Base-by-base conservation (phyloP, 192 early-diverging fungal genomes). In the Phlyctochytrium bullatum region DNA sequence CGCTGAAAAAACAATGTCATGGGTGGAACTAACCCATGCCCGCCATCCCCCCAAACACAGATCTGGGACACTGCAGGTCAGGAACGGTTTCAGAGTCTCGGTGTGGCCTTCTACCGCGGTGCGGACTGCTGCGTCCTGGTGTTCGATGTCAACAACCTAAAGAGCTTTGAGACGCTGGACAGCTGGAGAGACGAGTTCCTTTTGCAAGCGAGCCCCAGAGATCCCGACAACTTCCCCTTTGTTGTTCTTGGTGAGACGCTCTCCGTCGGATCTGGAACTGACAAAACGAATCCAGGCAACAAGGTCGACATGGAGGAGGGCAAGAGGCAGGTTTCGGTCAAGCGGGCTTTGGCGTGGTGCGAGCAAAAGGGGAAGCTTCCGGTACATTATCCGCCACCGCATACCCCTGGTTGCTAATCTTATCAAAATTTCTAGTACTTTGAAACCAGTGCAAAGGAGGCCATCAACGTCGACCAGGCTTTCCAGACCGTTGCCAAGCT, bases 51-150 rank as follows among this genome's bases (percentile, higher is more conserved):
- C 32, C 54, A 58, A 32, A 17, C n/a, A 62, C 70, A 95, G 90
- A 95, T 95, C 74, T 96, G 95, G 97, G 95, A 98, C 73, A 96
- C 95, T 20, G 97, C 97, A 23, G 97, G 97, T 50, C 97, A 99
- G 79, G 97, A 99, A 81, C 88, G 95, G 61, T 99, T 99, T 82
- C 97, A 99, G 78, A 89, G 86, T 36, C 85, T 99, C 29, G 97
- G 97, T 27, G 97, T 99, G 54, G 97, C 97, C 3, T 99, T 99
- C 68, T 99, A 99, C 72, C 89, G 96, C 59, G 68, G 68, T 62
- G 96, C 97, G 16, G 97, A 99, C 81, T 99, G 96, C 83, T 99
- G 97, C 73, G 94, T 97, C 36, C 83, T 99, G 34, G 91, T 93
- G 33, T 97, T 92, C 72, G 97, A 99, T 68, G 95, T 99, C 63